Conservation (phyloP, 805 yeast species). For the Pichia californica region DNA sequence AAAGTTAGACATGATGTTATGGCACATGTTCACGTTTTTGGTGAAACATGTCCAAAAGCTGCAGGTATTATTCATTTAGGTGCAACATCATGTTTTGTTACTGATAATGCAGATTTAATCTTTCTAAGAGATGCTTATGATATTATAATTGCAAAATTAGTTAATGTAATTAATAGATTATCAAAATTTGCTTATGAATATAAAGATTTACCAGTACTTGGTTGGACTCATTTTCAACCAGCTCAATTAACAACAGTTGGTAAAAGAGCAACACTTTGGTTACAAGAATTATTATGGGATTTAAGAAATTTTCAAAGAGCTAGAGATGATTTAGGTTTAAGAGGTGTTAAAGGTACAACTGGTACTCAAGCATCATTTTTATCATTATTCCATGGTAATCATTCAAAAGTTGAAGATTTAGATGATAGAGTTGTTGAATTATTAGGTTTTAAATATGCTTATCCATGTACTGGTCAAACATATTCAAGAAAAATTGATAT, state of each 20-base stretch:
- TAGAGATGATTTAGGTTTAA: slow-evolving; percentile 88
- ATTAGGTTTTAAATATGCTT: slow-evolving; percentile 88
- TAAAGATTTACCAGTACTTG: slow-evolving; percentile 94
- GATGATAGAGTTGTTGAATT: slow-evolving; percentile 90
- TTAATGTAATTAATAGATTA: slow-evolving; percentile 89
- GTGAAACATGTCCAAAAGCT: slow-evolving; percentile 88
- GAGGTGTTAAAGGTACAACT: slow-evolving; percentile 99
- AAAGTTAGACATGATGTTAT: slow-evolving; percentile 98
- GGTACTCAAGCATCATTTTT: slow-evolving; percentile 98
- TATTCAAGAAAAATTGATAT: slow-evolving; percentile 97
- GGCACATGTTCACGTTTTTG: slow-evolving; percentile 98
- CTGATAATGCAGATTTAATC: slow-evolving; percentile 96
- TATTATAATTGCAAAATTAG: slow-evolving; percentile 86
- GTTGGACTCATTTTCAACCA: slow-evolving; percentile 99
- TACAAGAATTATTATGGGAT: slow-evolving; percentile 97
- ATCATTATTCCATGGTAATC: slow-evolving; percentile 92
- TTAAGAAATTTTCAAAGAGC: slow-evolving; percentile 93
- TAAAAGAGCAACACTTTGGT: slow-evolving; percentile 95
- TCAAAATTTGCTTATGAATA: slow-evolving; percentile 81
- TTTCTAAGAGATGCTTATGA: slow-evolving; percentile 95
- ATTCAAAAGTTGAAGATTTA: slow-evolving; percentile 88
- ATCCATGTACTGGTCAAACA: slow-evolving; percentile 99
- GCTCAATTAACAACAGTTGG: slow-evolving; percentile 99
- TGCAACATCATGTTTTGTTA: slow-evolving; percentile 96
- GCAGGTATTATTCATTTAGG: slow-evolving; percentile 98